Base-by-base conservation (phyloP, 768 basidiomycete genomes). In the Xerocomus spinulosus region DNA sequence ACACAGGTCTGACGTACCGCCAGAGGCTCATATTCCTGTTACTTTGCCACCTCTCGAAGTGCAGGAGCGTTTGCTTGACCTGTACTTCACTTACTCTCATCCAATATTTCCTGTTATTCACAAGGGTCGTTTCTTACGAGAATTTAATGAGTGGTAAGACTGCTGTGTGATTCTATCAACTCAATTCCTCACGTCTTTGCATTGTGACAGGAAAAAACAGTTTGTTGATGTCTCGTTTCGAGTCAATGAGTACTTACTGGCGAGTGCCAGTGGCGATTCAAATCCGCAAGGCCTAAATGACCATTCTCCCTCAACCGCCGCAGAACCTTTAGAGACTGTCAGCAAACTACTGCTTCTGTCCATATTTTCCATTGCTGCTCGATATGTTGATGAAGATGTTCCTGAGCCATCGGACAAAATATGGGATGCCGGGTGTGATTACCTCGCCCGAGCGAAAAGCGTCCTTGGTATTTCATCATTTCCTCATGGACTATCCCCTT, bases 71-170 rank as follows among this genome's bases (percentile, higher is more conserved):
- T 73, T 93, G 4, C 63, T 93, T 42, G 76, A 79, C 26, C 69
- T 91, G 8, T 94, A 89, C 64, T 92, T 92, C 67, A 79, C 79
- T 10, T 86, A 90, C 58, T 82, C 87, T 25, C 91, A 94, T 55
- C 90, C 92, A 6, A 74, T 82, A 44, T 87, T 88, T 57, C 92
- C 92, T 7, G 74, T 93, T 38, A 67, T 92, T n/a, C 80, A 88
- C 65, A 87, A 83, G 66, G 69, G 66, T 12, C 75, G 78, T 18
- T 91, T 92, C 64, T 62, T 87, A 55, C 65, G 76, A 15, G 82
- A 86, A 52, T 92, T 80, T 59, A 68, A 73, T 32, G 66, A 70
- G 14, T 76, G 75, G 82, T 81, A 54, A 56, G 68, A 28, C 44
- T 54, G 49, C 26, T 46, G 9, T 44, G 1, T 46, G 10, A 28